Evolutionary conservation across 306 rosid genomes (phyloP).

Genomic region (Castanopsis chinensis): DNA sequence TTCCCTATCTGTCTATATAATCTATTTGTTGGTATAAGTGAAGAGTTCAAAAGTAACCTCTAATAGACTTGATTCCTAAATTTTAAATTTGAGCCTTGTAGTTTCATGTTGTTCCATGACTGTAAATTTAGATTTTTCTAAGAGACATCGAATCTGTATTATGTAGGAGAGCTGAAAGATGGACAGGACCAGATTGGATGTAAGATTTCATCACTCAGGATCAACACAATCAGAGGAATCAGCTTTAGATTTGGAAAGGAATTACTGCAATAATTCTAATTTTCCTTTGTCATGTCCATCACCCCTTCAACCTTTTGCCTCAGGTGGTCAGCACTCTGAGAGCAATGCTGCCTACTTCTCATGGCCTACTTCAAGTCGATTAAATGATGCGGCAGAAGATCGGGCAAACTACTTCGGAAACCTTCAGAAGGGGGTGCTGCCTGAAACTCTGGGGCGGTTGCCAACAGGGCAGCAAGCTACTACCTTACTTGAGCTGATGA

Average conservation of each 20-base stretch:
- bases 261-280: constrained; percentile 55
- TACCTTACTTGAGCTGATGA: constrained; percentile 96
- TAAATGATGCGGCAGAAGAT: constrained; percentile 86
- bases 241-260: constrained; percentile 78
- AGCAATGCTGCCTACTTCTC: constrained; percentile 93
- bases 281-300: constrained; percentile 63
- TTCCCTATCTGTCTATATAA: constrained; percentile 1
- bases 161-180: constrained; percentile 72
- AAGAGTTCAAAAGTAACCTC: not conserved
- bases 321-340: constrained; percentile 84
- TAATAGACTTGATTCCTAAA: not conserved
- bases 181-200: constrained; percentile 59
- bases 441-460: constrained; percentile 82
- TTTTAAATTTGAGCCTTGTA: not conserved
- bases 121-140: constrained; percentile 6
- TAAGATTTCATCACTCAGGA: constrained; percentile 69
- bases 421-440: constrained; percentile 94
- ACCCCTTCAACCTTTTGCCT: constrained; percentile 75
- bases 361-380: constrained; percentile 91
- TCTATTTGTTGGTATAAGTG: not conserved
- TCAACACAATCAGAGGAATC: constrained; percentile 89
- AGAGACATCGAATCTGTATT: constrained; percentile 15
- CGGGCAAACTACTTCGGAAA: constrained; percentile 90
- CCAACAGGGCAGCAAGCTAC: constrained; percentile 97
- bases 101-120: not conserved